Evolutionary conservation across 345 rosid species (phyloP), one percentile per base, ranked within the genome.

Genomic region (Hypericum perforatum): DNA sequence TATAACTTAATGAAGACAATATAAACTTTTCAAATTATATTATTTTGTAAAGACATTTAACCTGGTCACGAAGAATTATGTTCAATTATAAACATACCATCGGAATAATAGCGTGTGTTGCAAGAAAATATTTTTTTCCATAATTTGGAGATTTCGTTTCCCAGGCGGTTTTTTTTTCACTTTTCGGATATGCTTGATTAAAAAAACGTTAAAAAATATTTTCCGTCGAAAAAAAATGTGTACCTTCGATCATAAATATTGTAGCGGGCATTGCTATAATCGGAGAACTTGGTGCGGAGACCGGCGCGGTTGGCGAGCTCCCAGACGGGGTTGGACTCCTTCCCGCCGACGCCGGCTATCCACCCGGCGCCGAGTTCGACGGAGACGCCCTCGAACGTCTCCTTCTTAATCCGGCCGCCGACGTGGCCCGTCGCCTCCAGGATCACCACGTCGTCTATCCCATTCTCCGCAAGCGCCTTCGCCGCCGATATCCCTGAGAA

Each of bases 181-280:
- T 22, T 22, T 22, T 22, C 4, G 1, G 1, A 22, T 22, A 1
- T 4, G 32, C 4, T 22, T 22, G 2, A 1, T 22, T 22, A 7
- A 29, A 5, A 46, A 43, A 50, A 9, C 29, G 7, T 29, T 52
- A 38, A 16, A 5, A n/a, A 12, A 45, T 45, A 9, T 11, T 45
- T 45, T 16, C 16, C 49, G n/a, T 10, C 3, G 5, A 9, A 14
- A 49, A n/a, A 32, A 11, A 43, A 38, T 14, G 22, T 29, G 36
- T 37, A 91, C 98, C 94, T 88, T 54, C 82, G 86, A 67, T 92
- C 98, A 54, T 92, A 92, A 56, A 92, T 92, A 57, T 92, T 92
- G 56, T 67, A 92, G 45, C 98, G 95, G 22, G 98, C 98, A 85
- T 82, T 85, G 81, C 88, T 81, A 61, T 92, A 92, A 54, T 92